Evolutionary conservation across 306 rosid species (phyloP).

Genomic region (Rosa persica): DNA sequence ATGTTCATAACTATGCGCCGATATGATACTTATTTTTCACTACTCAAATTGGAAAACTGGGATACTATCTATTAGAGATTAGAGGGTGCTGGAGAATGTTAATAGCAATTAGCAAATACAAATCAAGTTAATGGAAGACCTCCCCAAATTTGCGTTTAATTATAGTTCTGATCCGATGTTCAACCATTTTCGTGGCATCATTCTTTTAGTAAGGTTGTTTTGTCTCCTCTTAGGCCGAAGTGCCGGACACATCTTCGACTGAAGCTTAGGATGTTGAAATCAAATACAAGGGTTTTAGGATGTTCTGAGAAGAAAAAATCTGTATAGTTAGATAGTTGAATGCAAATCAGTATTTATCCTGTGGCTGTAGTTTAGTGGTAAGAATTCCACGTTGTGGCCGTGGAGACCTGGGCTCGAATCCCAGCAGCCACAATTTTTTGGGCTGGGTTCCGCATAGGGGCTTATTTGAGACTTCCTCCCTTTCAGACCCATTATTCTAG

Average conservation of each 20-base stretch:
- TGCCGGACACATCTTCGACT: not conserved
- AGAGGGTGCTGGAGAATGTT: not conserved
- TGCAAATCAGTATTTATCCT: rapidly evolving
- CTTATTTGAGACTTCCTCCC: too few species aligned
- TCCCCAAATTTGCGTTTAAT: not conserved
- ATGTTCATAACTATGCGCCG: not conserved
- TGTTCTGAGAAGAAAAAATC: not conserved
- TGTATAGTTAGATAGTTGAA: too few species aligned
- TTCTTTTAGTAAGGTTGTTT: not conserved
- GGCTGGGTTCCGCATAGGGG: too few species aligned
- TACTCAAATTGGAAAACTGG: not conserved
- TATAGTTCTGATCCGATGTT: not conserved
- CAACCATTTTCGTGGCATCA: not conserved
- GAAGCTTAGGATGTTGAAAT: not conserved
- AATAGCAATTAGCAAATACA: not conserved
- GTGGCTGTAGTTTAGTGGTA: conserved; percentile 17
- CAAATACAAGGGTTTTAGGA: not conserved
- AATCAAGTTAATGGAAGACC: not conserved
- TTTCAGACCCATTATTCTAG: too few species aligned
- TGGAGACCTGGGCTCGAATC: conserved; percentile 10
- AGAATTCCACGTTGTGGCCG: conserved; percentile 16
- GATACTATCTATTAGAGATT: not conserved
- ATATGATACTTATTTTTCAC: not conserved
- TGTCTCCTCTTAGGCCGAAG: not conserved
- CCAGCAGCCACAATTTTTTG: not conserved